Conservation (phyloP, 1,284 basidiomycete genomes). For the Xerocomus minutiporus region DNA sequence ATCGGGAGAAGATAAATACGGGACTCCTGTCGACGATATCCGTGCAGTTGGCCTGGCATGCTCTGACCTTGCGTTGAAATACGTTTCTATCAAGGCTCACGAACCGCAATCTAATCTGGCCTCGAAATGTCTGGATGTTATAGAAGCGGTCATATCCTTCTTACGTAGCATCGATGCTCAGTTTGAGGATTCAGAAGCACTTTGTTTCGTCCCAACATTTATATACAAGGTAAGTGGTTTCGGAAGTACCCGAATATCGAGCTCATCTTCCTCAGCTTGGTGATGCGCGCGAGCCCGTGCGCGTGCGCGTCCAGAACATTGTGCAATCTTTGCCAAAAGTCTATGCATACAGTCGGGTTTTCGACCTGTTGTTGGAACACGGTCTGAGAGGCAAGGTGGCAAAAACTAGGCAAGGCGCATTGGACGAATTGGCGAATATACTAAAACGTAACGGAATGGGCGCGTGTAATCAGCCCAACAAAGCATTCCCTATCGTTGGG, state of each 20-base stretch:
- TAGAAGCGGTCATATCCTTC: slow-evolving; percentile 76
- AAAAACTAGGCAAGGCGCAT: slow-evolving; percentile 80
- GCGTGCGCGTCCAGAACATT: slow-evolving; percentile 66
- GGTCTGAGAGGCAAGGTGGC: slow-evolving; percentile 87
- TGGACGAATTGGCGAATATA: slow-evolving; percentile 77
- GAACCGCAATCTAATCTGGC: slow-evolving; percentile 92
- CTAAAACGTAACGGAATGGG: slow-evolving; percentile 81
- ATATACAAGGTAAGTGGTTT: slow-evolving; percentile 72
- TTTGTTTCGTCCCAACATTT: slow-evolving; percentile 87
- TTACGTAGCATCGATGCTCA: slow-evolving; percentile 72
- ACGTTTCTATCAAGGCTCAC: slow-evolving; percentile 85
- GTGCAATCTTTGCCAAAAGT: slow-evolving; percentile 72
- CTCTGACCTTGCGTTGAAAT: slow-evolving; percentile 91
- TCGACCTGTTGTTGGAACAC: slow-evolving; percentile 81
- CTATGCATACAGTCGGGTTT: slow-evolving; percentile 87
- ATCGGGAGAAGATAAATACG: slow-evolving; percentile 58
- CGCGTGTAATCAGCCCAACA: slow-evolving; percentile 71
- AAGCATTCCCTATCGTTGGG: slow-evolving; percentile 77
- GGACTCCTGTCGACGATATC: slow-evolving; percentile 49
- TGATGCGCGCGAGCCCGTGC: slow-evolving; percentile 74
- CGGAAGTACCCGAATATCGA: background rate
- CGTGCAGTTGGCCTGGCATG: slow-evolving; percentile 81
- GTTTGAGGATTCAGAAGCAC: slow-evolving; percentile 83
- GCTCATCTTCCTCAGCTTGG: slow-evolving; percentile 52
- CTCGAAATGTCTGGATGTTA: slow-evolving; percentile 85